phyloP scores from a whole-genome alignment of 2,329 filamentous ascomycete species.

The Talaromyces sp. region DNA sequence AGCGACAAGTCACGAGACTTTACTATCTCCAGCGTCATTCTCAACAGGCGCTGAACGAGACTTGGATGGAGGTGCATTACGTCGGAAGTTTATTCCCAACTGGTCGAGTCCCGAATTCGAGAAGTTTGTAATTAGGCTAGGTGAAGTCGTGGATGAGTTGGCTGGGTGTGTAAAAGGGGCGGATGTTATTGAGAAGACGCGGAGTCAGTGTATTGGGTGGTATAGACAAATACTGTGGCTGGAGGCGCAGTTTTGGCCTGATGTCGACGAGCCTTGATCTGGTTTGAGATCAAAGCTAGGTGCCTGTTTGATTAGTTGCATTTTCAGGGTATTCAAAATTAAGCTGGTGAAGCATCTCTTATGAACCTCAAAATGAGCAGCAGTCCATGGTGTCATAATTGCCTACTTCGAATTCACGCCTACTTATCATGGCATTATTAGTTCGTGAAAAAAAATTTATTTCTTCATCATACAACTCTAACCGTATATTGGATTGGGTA shows the following conservation, averaged over 20 bases:
- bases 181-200: constrained; percentile 36
- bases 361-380: neutral
- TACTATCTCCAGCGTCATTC: constrained; percentile 18
- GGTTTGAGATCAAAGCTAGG: neutral
- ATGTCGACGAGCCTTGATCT: constrained; percentile 21
- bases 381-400: neutral
- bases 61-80: constrained; percentile 61
- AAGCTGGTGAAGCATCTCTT: neutral
- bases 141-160: constrained; percentile 54
- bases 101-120: constrained; percentile 63
- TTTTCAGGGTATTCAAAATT: neutral
- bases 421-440: neutral
- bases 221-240: constrained; percentile 50
- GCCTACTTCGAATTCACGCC: neutral
- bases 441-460: neutral
- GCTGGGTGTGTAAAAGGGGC: constrained; percentile 41
- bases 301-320: neutral
- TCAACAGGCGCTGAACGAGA: constrained; percentile 38
- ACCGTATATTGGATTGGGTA: neutral
- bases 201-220: constrained; percentile 48
- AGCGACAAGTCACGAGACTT: constrained; percentile 19
- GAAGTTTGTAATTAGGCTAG: constrained; percentile 56
- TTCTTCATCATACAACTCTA: neutral
- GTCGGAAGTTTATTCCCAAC: constrained; percentile 64
- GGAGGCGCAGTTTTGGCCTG: constrained; percentile 60